Evolutionary conservation across 371 early-diverging fungal genomes (phyloP).

Genomic region (Polyrhizophydium stewartii): DNA sequence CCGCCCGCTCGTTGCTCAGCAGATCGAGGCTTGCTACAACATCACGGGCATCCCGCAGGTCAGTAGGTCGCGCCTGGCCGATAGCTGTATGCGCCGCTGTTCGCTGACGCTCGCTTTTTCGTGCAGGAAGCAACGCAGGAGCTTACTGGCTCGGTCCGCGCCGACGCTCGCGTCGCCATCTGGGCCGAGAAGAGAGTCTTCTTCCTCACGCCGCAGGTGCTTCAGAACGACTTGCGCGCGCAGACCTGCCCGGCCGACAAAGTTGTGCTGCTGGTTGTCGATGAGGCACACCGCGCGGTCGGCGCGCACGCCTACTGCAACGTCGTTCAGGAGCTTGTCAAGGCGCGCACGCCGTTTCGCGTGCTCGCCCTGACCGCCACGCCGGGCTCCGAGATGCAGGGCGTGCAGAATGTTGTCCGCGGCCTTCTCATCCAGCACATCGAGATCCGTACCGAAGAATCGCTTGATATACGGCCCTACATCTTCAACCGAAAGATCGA

Average conservation of each 20-base stretch:
- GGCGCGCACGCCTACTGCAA: slow-evolving; percentile 82
- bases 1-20: slow-evolving; percentile 86
- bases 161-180: slow-evolving; percentile 44
- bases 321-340: slow-evolving; percentile 57
- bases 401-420: slow-evolving; percentile 73
- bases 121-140: slow-evolving; percentile 53
- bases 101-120: neutral
- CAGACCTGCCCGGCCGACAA: slow-evolving; percentile 32
- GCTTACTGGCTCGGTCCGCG: slow-evolving; percentile 65
- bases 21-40: slow-evolving; percentile 79
- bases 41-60: slow-evolving; percentile 65
- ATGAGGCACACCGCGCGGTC: slow-evolving; percentile 90
- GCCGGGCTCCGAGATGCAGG: slow-evolving; percentile 64
- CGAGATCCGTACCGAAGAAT: slow-evolving; percentile 87
- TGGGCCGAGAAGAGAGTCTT: slow-evolving; percentile 58
- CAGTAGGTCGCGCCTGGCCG: neutral
- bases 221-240: slow-evolving; percentile 75
- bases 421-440: slow-evolving; percentile 74
- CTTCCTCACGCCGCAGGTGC: slow-evolving; percentile 86
- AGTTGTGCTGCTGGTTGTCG: slow-evolving; percentile 72
- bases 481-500: slow-evolving; percentile 65
- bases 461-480: slow-evolving; percentile 73
- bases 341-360: slow-evolving; percentile 52
- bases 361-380: slow-evolving; percentile 90
- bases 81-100: neutral